A percentile compares a stretch with the other conserved stretches of the same genome.
These are phyloP conservation scores for Cinchona pubescens DNA, from an alignment of 257 asterid species.

Conservation along the genomic window DNA sequence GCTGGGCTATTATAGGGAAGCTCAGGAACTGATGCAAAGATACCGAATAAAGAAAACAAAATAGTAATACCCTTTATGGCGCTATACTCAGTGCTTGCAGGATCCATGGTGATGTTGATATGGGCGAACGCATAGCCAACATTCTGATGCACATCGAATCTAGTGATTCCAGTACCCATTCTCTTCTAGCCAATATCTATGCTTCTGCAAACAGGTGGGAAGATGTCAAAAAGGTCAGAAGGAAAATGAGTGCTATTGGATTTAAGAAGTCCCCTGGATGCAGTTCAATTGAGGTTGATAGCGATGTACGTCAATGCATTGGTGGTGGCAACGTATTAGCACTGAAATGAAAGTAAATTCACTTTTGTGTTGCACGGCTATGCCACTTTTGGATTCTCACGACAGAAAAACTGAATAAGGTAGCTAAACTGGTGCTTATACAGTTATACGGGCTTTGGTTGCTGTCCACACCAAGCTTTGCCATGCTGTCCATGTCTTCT, in stretches of 20 bases:
- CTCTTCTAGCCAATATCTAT: conserved; percentile 65
- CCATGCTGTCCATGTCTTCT: neutral
- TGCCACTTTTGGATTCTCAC: neutral
- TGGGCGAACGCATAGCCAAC: conserved; percentile 71
- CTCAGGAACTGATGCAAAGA: conserved; percentile 47
- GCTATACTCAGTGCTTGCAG: conserved; percentile 86
- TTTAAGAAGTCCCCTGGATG: conserved; percentile 67
- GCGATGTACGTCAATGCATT: conserved; percentile 10
- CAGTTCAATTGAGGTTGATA: conserved; percentile 49
- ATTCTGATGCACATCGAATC: conserved; percentile 47
- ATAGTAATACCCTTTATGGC: conserved; percentile 59
- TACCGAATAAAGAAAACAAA: conserved; percentile 37
- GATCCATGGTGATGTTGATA: conserved; percentile 53
- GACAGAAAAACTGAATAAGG: neutral
- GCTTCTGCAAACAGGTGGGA: conserved; percentile 84
- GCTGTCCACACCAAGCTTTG: too few species aligned
- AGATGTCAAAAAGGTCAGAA: conserved; percentile 51
- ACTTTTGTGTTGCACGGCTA: conserved; percentile 2
- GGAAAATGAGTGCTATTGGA: conserved; percentile 40
- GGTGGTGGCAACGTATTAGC: conserved; percentile 10
- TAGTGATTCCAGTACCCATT: conserved; percentile 52
- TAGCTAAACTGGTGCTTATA: neutral
- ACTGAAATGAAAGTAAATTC: conserved; percentile 1
- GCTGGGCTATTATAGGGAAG: conserved; percentile 79
- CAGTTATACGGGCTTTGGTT: too few species aligned